A percentile compares a stretch with the other conserved stretches of the same genome.
phyloP scores from a whole-genome alignment of 2,329 filamentous ascomycete species.

The Aschersonia sp. region DNA sequence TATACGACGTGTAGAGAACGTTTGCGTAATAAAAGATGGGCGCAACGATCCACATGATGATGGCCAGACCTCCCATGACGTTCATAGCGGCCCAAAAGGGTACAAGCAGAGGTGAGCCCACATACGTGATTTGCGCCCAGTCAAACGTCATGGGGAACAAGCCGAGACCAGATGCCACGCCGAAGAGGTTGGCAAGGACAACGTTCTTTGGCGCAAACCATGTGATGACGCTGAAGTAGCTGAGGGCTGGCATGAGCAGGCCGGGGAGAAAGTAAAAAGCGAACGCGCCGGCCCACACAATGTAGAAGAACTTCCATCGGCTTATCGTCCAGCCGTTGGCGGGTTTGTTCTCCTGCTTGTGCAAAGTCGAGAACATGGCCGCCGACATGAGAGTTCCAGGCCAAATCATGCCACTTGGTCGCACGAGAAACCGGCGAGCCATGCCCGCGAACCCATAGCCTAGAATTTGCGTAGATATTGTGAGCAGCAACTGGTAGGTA shows the following conservation, averaged over 20 bases:
- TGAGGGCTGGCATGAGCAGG: slow-evolving; percentile 67
- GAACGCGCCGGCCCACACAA: slow-evolving; percentile 57
- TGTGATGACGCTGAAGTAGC: slow-evolving; percentile 78
- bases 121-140: slow-evolving; percentile 82
- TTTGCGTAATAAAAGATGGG: slow-evolving; percentile 73
- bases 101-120: slow-evolving; percentile 69
- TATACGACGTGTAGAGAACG: slow-evolving; percentile 65
- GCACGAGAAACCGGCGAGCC: slow-evolving; percentile 66
- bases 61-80: slow-evolving; percentile 62
- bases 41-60: slow-evolving; percentile 76
- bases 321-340: slow-evolving; percentile 74
- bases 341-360: slow-evolving; percentile 69
- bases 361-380: slow-evolving; percentile 76
- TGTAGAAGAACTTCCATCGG: slow-evolving; percentile 71
- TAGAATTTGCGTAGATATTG: slow-evolving; percentile 72
- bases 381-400: slow-evolving; percentile 78
- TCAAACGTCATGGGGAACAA: slow-evolving; percentile 80
- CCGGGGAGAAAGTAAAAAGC: slow-evolving; percentile 77
- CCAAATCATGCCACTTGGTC: slow-evolving; percentile 85
- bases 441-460: slow-evolving; percentile 79
- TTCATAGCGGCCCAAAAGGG: slow-evolving; percentile 82
- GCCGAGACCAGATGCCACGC: slow-evolving; percentile 70
- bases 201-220: slow-evolving; percentile 81
- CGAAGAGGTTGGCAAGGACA: slow-evolving; percentile 76
- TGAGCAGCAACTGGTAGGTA: slow-evolving; percentile 67